Conservation (phyloP, 225 moss, liverwort and hornwort genomes). For the Pleurozium schreberi region DNA sequence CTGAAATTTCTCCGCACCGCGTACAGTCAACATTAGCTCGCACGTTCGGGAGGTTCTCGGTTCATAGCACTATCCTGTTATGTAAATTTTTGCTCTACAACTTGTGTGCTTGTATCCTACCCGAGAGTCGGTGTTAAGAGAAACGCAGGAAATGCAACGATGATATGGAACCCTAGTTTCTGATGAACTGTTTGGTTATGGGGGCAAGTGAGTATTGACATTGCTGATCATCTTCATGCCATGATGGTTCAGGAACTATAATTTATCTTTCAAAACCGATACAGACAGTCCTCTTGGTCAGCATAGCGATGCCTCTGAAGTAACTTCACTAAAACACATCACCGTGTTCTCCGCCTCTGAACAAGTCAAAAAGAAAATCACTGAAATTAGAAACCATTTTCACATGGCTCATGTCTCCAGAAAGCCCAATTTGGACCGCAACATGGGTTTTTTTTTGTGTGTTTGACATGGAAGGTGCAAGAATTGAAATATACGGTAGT, state of each 20-base stretch:
- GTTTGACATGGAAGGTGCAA: no score
- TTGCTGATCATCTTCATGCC: not conserved
- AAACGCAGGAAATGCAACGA: not conserved
- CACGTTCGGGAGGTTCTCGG: not conserved
- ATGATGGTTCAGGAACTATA: not conserved
- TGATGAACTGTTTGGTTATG: not conserved
- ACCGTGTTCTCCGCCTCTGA: not conserved
- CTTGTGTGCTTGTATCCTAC: not conserved
- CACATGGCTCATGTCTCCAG: not conserved
- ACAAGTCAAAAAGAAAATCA: not conserved
- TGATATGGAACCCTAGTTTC: not conserved
- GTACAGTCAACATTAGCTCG: not conserved
- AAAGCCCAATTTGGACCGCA: no score
- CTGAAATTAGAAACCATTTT: not conserved
- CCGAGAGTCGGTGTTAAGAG: not conserved
- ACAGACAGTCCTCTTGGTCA: not conserved
- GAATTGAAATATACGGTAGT: no score
- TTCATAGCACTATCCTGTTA: not conserved
- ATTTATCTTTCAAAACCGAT: not conserved
- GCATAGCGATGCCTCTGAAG: not conserved
- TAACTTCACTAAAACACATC: not conserved
- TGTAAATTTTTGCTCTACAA: not conserved
- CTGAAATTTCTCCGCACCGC: not conserved
- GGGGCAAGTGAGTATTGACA: not conserved
- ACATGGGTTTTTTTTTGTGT: no score